Percentiles rank a stretch among this genome's conserved stretches.
Evolutionary conservation across 768 basidiomycete genomes (phyloP).

Genomic region (Phaeolepiota aurea): DNA sequence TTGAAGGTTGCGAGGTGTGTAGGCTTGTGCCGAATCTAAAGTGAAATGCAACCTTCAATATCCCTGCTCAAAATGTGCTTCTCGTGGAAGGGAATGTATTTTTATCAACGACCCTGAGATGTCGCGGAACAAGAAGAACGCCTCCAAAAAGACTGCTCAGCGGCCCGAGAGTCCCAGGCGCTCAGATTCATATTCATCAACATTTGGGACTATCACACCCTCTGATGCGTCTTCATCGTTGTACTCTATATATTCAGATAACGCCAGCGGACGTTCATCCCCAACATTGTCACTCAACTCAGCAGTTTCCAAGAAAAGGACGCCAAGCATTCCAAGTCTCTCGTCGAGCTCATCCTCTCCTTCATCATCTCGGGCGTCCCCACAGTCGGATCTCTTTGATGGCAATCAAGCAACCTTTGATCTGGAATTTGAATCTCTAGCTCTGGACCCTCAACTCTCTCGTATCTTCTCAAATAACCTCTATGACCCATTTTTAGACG

Average conservation of each 20-base stretch:
- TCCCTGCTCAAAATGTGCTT: conserved; percentile 59
- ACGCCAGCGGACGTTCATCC: neutral
- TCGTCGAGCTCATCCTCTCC: conserved; percentile 26
- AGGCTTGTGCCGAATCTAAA: conserved; percentile 70
- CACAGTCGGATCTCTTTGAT: conserved; percentile 29
- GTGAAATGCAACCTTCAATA: conserved; percentile 63
- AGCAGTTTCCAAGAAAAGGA: neutral
- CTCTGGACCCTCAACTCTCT: conserved; percentile 22
- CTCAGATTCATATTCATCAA: conserved; percentile 1
- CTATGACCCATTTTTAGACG: conserved; percentile 27
- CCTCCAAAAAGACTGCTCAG: conserved; percentile 19
- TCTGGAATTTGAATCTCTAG: conserved; percentile 20
- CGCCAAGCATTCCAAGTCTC: conserved; percentile 10
- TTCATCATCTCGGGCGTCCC: conserved; percentile 28
- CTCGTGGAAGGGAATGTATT: conserved; percentile 56
- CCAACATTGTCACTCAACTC: conserved; percentile 1
- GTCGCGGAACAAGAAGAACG: conserved; percentile 28
- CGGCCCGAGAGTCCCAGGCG: conserved; percentile 10
- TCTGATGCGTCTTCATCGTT: conserved; percentile 14
- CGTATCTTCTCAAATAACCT: conserved; percentile 25
- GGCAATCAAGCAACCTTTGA: conserved; percentile 20
- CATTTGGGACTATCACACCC: conserved; percentile 3
- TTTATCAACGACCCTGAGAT: conserved; percentile 45
- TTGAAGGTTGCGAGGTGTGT: too few species aligned
- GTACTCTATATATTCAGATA: conserved; percentile 6